phyloP scores from a whole-genome alignment of 495 filamentous ascomycete genomes.

The Pseudoneurospora amorphoporcata region DNA sequence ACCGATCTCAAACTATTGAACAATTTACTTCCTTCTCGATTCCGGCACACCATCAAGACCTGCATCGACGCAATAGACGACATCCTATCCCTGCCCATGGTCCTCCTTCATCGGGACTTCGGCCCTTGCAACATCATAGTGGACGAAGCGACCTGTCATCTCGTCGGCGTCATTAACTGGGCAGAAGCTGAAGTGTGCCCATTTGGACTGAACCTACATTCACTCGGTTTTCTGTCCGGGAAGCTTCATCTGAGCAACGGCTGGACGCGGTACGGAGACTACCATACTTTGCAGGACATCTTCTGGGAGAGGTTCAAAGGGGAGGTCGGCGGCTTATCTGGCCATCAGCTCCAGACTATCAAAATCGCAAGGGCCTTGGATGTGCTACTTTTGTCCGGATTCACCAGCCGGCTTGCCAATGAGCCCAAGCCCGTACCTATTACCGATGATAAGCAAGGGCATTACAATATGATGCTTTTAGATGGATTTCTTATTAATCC shows the following conservation, averaged over 20 bases:
- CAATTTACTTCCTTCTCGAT: slow-evolving; percentile 24
- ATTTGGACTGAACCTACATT: slow-evolving; percentile 31
- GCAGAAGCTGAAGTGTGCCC: slow-evolving; percentile 29
- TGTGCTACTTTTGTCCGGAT: slow-evolving; percentile 25
- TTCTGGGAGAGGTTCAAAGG: slow-evolving; percentile 28
- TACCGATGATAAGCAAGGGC: slow-evolving; percentile 25
- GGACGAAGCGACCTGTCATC: slow-evolving; percentile 21
- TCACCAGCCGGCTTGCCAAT: slow-evolving; percentile 32
- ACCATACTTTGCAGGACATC: slow-evolving; percentile 18
- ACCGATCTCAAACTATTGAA: slow-evolving; percentile 23
- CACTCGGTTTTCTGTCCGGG: slow-evolving; percentile 23
- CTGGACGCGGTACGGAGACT: slow-evolving; percentile 29
- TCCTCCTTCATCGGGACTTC: slow-evolving; percentile 30
- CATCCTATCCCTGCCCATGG: no score
- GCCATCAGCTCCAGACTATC: slow-evolving; percentile 13
- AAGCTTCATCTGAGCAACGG: slow-evolving; percentile 28
- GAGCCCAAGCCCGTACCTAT: slow-evolving; percentile 25
- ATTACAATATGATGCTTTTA: slow-evolving; percentile 30
- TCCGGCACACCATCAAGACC: slow-evolving; percentile 23
- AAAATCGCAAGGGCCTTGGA: slow-evolving; percentile 29
- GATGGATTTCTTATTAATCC: slow-evolving; percentile 30
- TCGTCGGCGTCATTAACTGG: slow-evolving; percentile 35
- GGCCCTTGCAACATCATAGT: slow-evolving; percentile 31
- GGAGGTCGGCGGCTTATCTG: slow-evolving; percentile 21
- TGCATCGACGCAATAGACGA: no score